Percentiles rank a stretch among this genome's conserved stretches.
Conservation (phyloP, 192 early-diverging fungal genomes). For the Entomortierella parvispora region DNA sequence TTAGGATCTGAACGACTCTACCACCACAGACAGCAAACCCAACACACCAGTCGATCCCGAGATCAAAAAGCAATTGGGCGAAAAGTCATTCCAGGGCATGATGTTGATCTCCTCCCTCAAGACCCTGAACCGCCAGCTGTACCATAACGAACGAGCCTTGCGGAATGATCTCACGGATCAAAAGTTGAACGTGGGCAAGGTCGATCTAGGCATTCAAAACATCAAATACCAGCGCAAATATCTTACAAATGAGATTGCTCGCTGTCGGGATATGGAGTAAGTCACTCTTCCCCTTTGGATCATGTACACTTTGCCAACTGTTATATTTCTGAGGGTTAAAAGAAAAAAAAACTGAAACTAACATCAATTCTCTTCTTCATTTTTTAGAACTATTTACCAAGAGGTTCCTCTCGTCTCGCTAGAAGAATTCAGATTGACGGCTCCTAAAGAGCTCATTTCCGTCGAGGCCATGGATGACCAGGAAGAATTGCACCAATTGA, state of each 20-base stretch:
- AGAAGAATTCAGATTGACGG: conserved; percentile 32
- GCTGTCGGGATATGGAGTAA: conserved; percentile 50
- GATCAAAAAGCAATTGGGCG: neutral
- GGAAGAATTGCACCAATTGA: conserved; percentile 13
- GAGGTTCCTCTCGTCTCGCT: conserved; percentile 40
- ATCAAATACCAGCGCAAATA: conserved; percentile 53
- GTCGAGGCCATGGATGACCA: conserved; percentile 11
- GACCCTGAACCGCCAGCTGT: conserved; percentile 27
- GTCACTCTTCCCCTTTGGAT: neutral
- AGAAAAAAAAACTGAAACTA: no score
- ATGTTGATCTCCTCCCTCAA: conserved; percentile 23
- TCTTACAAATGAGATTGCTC: conserved; percentile 40
- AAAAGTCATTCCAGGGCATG: conserved; percentile 1
- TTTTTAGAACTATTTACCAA: conserved; percentile 42
- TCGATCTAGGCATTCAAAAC: conserved; percentile 42
- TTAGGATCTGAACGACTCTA: no score
- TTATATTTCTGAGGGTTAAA: neutral
- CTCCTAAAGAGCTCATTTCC: conserved; percentile 21
- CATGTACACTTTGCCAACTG: neutral
- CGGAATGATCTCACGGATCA: conserved; percentile 39
- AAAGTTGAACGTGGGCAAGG: conserved; percentile 24
- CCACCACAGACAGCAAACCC: neutral
- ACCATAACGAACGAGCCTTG: conserved; percentile 32
- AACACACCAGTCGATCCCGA: conserved; percentile 1
- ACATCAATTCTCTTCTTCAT: neutral